A percentile compares a stretch with the other conserved stretches of the same genome.
phyloP scores from a whole-genome alignment of 2,329 filamentous ascomycete species.

The Ophiostoma triangulosporum region DNA sequence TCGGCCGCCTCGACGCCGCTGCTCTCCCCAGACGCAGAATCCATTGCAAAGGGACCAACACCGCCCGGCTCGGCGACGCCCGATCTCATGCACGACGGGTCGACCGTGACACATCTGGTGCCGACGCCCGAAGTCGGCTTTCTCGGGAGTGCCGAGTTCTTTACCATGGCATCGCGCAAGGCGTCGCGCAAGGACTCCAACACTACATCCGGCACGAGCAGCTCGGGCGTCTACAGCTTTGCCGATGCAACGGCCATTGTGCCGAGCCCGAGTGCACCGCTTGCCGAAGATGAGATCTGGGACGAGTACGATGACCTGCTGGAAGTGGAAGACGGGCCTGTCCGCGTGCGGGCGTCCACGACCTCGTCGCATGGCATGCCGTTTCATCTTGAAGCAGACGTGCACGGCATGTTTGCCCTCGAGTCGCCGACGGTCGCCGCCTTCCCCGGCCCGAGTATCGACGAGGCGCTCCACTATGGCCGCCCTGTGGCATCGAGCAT shows the following conservation, averaged over 20 bases:
- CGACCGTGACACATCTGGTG: conserved; percentile 17
- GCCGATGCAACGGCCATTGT: conserved; percentile 52
- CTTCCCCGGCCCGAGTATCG: conserved; percentile 7
- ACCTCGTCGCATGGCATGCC: conserved; percentile 43
- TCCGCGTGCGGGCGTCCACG: conserved; percentile 34
- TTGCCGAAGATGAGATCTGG: conserved; percentile 81
- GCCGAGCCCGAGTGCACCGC: conserved; percentile 45
- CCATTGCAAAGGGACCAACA: conserved; percentile 35
- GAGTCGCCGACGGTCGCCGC: conserved; percentile 34
- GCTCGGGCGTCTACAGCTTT: conserved; percentile 48
- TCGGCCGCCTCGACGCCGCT: conserved; percentile 14
- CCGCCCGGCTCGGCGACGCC: conserved; percentile 28
- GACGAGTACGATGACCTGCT: conserved; percentile 86
- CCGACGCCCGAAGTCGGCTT: neutral
- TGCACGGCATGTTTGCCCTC: conserved; percentile 20
- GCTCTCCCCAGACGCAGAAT: conserved; percentile 23
- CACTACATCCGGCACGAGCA: conserved; percentile 42
- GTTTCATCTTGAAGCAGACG: conserved; percentile 38
- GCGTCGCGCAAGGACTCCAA: conserved; percentile 60
- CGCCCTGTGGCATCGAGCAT: neutral
- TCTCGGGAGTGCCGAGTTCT: conserved; percentile 42
- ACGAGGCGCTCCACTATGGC: neutral
- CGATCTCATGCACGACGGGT: conserved; percentile 25
- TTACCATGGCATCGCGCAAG: conserved; percentile 60
- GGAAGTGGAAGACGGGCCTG: conserved; percentile 53